Percentiles rank a stretch among this genome's conserved stretches.
These are phyloP conservation scores for Otatea glauca DNA, from an alignment of 176 grass and related monocot species.

Conservation along the genomic window DNA sequence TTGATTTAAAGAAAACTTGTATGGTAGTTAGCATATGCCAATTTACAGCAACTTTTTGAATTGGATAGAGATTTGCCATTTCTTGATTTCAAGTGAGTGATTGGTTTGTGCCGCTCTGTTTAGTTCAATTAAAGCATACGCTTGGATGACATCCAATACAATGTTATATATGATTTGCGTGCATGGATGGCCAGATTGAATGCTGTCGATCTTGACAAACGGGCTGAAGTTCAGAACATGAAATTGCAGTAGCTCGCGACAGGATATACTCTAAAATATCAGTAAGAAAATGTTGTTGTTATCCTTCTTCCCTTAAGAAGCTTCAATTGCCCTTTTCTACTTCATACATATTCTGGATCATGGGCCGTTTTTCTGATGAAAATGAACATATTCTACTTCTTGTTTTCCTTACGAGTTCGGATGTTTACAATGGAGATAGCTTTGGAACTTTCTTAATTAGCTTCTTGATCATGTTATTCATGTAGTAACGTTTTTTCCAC, in stretches of 20 bases:
- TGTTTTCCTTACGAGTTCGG: neutral
- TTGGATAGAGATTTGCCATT: neutral
- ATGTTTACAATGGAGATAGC: neutral
- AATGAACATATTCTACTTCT: neutral
- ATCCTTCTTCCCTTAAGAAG: neutral
- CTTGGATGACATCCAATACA: neutral
- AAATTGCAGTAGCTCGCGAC: neutral
- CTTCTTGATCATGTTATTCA: too few relatives aligned
- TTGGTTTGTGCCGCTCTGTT: neutral
- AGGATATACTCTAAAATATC: neutral
- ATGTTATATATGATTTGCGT: neutral
- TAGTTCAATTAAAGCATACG: neutral
- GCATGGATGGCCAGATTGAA: neutral
- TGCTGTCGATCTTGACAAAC: neutral
- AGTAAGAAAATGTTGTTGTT: neutral
- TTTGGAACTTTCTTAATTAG: neutral
- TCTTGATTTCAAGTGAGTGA: neutral
- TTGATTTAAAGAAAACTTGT: neutral
- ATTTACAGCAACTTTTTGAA: neutral
- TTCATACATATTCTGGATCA: neutral
- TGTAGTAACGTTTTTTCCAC: too few relatives aligned
- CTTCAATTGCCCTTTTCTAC: neutral
- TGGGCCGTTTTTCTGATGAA: neutral
- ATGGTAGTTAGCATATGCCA: neutral
- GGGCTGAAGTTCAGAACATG: neutral